These are phyloP conservation scores for Sporisorium graminicola DNA, from an alignment of 1,284 basidiomycete genomes.

Conservation along the genomic window DNA sequence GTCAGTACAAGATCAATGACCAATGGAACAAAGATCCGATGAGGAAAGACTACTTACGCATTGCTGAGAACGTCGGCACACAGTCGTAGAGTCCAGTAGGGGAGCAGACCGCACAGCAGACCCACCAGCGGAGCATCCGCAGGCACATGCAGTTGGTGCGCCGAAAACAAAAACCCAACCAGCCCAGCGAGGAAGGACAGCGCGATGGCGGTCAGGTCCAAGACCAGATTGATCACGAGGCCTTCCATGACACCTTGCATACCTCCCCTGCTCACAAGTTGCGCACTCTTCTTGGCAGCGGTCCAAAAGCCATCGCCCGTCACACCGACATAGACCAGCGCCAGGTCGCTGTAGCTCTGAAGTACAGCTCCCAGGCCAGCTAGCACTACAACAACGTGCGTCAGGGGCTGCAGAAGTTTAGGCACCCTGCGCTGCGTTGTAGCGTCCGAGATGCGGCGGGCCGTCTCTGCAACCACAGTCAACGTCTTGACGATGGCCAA, in stretches of 20 bases:
- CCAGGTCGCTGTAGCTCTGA: constrained; percentile 76
- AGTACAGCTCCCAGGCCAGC: constrained; percentile 74
- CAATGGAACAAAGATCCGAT: too few relatives aligned
- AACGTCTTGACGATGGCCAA: constrained; percentile 77
- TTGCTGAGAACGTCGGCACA: constrained; percentile 85
- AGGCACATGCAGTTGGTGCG: constrained; percentile 83
- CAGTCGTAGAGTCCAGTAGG: constrained; percentile 83
- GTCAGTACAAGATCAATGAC: background rate
- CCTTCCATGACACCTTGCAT: constrained; percentile 67
- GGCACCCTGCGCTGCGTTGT: constrained; percentile 50
- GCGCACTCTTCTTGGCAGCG: constrained; percentile 78
- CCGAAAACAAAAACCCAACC: constrained; percentile 86
- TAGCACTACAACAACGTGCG: constrained; percentile 75
- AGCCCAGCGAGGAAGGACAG: constrained; percentile 83
- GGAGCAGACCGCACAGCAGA: constrained; percentile 81
- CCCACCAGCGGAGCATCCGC: constrained; percentile 82
- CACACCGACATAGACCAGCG: constrained; percentile 85
- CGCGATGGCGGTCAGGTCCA: constrained; percentile 79
- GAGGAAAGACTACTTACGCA: constrained; percentile 71
- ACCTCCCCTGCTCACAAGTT: constrained; percentile 73
- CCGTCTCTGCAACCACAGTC: constrained; percentile 73
- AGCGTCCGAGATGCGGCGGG: constrained; percentile 57
- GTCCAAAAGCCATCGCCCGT: constrained; percentile 86
- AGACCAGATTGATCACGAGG: constrained; percentile 77
- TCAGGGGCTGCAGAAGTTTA: constrained; percentile 70